Evolutionary conservation across 2,329 filamentous ascomycete species (phyloP), one percentile per base, ranked within the genome.

Genomic region (Hymenoscyphus repandus): DNA sequence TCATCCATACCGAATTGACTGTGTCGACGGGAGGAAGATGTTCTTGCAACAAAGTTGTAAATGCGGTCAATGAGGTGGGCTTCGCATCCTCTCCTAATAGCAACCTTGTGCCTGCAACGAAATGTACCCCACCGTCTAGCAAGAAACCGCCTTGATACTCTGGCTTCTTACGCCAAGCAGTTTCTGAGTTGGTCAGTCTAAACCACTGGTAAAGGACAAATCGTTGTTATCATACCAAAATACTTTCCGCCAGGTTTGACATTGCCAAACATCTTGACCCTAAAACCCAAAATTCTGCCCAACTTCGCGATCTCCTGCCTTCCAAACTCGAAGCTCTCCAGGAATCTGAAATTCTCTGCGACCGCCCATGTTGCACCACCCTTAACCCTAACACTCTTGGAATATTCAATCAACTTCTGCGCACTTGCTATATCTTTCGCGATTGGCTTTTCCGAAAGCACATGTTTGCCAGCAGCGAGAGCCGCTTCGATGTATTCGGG

Each of bases 101-200:
- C 31, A 78, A 65, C 13, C 86, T 73, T 45, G 84, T 74, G 0
- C 70, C 82, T 6, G 86, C 86, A 6, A 83, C 72, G 53, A 80
- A 83, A 66, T 91, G 88, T 22, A 91, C 85, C 39, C 88, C 87
- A 12, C 80, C 85, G 62, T 91, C 87, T 2, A 91, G 77, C 49
- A 90, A 66, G 64, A 90, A 90, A 0, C 88, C 87, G 49, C 87
- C 88, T 67, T 90, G 86, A 64, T 88, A 79, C 47, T 78, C 73
- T 1, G 87, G 86, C 49, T 70, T 76, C 66, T 84, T 85, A 49
- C 88, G 80, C 88, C 86, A 80, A 10, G 68, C 59, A 0, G 76
- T 80, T 55, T 76, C 73, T 63, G n/a, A 4, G 48, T 52, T 53
- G 50, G 52, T 52, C 15, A 32, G 38, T 5, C 22, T 27, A 34